Evolutionary conservation across 805 yeast species (phyloP).

Genomic region (Pichia paraexigua): DNA sequence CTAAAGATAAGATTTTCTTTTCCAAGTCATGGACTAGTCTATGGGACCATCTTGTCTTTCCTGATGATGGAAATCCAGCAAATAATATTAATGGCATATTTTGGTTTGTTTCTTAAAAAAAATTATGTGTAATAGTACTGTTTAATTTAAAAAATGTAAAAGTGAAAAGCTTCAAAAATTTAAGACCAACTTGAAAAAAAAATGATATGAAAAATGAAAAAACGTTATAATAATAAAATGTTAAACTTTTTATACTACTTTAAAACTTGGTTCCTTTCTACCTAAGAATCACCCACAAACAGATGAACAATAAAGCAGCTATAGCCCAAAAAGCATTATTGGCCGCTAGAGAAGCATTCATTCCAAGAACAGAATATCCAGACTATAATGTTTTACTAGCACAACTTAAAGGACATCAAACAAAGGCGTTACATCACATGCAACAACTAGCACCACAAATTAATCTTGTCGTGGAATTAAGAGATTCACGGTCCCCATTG

Average conservation of each 20-base stretch:
- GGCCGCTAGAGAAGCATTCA: slow-evolving; percentile 29
- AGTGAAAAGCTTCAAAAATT: background rate
- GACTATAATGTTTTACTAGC: slow-evolving; percentile 59
- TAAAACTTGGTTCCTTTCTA: no score
- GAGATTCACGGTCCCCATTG: slow-evolving; percentile 88
- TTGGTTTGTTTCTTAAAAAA: background rate
- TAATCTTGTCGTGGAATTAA: slow-evolving; percentile 72
- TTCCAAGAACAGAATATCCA: slow-evolving; percentile 71
- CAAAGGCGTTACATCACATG: slow-evolving; percentile 63
- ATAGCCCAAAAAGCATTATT: background rate
- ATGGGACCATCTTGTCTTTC: slow-evolving; percentile 70
- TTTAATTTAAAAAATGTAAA: background rate
- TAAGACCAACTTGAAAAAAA: no score
- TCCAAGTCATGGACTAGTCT: slow-evolving; percentile 44
- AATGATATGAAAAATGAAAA: no score
- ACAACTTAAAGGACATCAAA: slow-evolving; percentile 88
- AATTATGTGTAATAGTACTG: background rate
- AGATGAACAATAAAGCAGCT: background rate
- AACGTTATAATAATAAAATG: no score
- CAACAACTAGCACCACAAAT: slow-evolving; percentile 67
- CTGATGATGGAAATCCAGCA: slow-evolving; percentile 81
- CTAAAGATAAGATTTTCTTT: slow-evolving; percentile 33
- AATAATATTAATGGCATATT: slow-evolving; percentile 77
- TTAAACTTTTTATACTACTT: no score
- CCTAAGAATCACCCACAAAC: background rate